These are phyloP conservation scores for Venturia asperata DNA, from an alignment of 2,329 filamentous ascomycete species.

Conservation along the genomic window DNA sequence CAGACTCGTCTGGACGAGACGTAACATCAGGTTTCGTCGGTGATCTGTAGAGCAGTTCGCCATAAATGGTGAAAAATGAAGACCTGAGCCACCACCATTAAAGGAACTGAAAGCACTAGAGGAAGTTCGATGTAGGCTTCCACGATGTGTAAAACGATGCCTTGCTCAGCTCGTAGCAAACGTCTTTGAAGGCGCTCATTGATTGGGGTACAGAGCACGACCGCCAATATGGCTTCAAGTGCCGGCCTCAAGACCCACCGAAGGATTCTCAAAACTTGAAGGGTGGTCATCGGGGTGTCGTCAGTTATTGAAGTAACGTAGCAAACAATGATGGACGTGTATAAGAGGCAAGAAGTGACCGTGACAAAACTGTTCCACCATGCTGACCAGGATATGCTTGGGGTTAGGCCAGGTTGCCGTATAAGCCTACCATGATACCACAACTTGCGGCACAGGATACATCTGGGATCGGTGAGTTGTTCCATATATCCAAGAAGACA, in stretches of 20 bases:
- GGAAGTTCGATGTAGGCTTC: background rate
- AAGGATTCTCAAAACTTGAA: background rate
- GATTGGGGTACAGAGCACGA: background rate
- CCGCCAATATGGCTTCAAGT: background rate
- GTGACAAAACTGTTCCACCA: background rate
- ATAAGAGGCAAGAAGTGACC: background rate
- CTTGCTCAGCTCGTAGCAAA: background rate
- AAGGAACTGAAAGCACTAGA: background rate
- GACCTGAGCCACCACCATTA: background rate
- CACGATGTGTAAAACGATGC: background rate
- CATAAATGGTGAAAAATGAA: background rate
- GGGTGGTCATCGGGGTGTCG: background rate
- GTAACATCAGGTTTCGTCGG: background rate
- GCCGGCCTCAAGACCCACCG: background rate
- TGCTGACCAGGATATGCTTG: background rate
- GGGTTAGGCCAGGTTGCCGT: too few relatives aligned
- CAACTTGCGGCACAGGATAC: background rate
- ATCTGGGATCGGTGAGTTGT: background rate
- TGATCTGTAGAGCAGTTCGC: background rate
- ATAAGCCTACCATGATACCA: background rate
- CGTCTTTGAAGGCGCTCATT: background rate
- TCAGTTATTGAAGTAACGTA: background rate
- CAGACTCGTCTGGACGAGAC: too few relatives aligned
- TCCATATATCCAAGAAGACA: background rate
- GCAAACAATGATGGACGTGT: background rate